phyloP scores from a whole-genome alignment of 148 eudicot species.

The Persicaria maculosa region DNA sequence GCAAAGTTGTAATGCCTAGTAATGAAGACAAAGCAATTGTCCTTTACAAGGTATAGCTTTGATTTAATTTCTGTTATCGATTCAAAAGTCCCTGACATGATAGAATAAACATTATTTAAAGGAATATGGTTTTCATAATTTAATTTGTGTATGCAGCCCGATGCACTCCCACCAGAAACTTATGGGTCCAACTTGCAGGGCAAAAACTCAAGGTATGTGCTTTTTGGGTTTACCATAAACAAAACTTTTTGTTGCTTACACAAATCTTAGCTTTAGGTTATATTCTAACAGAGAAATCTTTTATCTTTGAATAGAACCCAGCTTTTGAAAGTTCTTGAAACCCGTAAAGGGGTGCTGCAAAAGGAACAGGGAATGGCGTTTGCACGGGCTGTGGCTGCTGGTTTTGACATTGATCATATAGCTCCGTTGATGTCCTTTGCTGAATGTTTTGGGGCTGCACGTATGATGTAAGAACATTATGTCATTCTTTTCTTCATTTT shows the following conservation, averaged over 20 bases:
- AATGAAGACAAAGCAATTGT: slow-evolving; percentile 86
- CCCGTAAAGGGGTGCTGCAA: slow-evolving; percentile 71
- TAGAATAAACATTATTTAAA: no score
- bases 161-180: slow-evolving; percentile 39
- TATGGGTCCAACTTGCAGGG: slow-evolving; percentile 42
- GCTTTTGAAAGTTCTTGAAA: slow-evolving; percentile 75
- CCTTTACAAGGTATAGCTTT: slow-evolving; percentile 64
- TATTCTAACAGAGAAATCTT: slow-evolving; percentile 17
- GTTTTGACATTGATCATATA: slow-evolving; percentile 71
- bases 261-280: neutral
- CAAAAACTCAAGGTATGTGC: slow-evolving; percentile 63
- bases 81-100: slow-evolving; percentile 2
- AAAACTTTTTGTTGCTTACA: slow-evolving; percentile 10
- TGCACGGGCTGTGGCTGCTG: slow-evolving; percentile 96
- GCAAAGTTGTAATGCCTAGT: slow-evolving; percentile 28
- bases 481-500: neutral
- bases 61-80: neutral
- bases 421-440: slow-evolving; percentile 58
- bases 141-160: slow-evolving; percentile 43
- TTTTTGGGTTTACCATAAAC: neutral
- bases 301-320: slow-evolving; percentile 53
- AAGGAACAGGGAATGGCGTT: slow-evolving; percentile 99
- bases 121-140: neutral
- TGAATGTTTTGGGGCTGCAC: slow-evolving; percentile 88
- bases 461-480: slow-evolving; percentile 58